Base-by-base conservation (phyloP, 2,329 filamentous ascomycete species). In the Alternaria postmessia region DNA sequence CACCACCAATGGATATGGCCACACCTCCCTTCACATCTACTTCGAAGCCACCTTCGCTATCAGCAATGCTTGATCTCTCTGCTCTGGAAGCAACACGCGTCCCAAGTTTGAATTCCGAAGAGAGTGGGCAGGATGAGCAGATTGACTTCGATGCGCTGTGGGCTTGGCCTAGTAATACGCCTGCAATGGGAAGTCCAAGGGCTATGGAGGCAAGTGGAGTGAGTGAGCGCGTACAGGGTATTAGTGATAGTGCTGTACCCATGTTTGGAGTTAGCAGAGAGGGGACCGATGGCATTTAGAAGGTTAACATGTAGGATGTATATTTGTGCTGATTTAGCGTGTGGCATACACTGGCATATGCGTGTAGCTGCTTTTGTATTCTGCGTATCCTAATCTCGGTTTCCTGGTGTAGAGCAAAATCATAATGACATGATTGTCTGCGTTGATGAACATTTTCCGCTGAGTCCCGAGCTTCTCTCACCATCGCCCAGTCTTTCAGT, bases 121-220 rank as follows among this genome's bases (percentile, higher is more conserved):
- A 76, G 16, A 75, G 71, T 26, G 70, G 72, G 38, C 69, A 67
- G 3, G 79, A 80, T 38, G 78, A 80, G 49, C 72, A 78, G 20
- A 78, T 81, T 53, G 79, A 81, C 22, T 80, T 81, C 41, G 79
- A 80, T 62, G 72, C 77, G 12, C 54, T 81, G 26, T 81, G 78
- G 79, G 73, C 72, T 6, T 80, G 78, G 79, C 78, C 78, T 24
- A 75, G 67, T 49, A 74, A 74, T 32, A 75, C 75, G 36, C 74
- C 74, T 28, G 75, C 70, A 5, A 64, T 72, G 51, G 75, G 71
- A 12, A 75, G 69, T 51, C 76, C 76, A 22, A 57, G 44, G 38
- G 52, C 51, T 53, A 64, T 48, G 8, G 66, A 63, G 16, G 63
- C 56, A 2, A 51, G 54, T 5, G 52, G 42, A 3, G 24, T 51